A percentile compares a stretch with the other conserved stretches of the same genome.
Evolutionary conservation across 345 rosid genomes (phyloP).

Genomic region (Bruguiera parviflora): DNA sequence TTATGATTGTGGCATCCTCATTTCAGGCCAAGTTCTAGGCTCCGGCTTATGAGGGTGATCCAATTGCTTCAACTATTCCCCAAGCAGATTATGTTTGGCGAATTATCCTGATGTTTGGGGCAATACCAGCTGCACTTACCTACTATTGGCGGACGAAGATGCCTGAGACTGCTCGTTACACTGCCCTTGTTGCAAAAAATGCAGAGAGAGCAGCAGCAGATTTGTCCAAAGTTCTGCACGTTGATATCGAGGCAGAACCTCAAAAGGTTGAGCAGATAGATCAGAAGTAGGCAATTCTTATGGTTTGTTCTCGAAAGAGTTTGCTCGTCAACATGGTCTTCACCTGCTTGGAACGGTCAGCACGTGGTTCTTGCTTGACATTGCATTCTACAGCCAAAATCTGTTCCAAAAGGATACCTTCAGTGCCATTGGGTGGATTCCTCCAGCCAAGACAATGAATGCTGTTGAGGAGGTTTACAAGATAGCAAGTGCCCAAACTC

Average conservation of each 20-base stretch:
- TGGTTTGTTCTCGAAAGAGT: conserved; percentile 52
- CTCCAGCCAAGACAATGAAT: conserved; percentile 8
- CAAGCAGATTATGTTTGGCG: conserved; percentile 68
- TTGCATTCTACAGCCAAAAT: conserved; percentile 66
- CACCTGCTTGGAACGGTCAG: conserved; percentile 62
- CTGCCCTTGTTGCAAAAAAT: conserved; percentile 66
- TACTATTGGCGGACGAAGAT: conserved; percentile 67
- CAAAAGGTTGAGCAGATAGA: conserved; percentile 24
- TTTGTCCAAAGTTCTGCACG: conserved; percentile 63
- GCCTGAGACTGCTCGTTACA: conserved; percentile 76
- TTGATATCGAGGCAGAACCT: conserved; percentile 51
- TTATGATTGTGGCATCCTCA: conserved; percentile 39
- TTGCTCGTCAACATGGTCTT: conserved; percentile 49
- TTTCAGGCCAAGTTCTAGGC: conserved; percentile 44
- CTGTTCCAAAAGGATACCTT: conserved; percentile 14
- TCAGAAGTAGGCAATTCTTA: conserved; percentile 14
- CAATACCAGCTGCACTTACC: conserved; percentile 60
- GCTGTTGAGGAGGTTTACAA: conserved; percentile 48
- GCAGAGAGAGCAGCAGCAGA: conserved; percentile 54
- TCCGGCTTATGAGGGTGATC: conserved; percentile 38
- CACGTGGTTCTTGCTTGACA: conserved; percentile 78
- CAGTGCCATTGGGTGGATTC: conserved; percentile 11
- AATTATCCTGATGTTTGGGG: conserved; percentile 66
- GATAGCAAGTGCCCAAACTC: conserved; percentile 67
- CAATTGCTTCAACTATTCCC: conserved; percentile 46